Percentiles rank a stretch among this genome's conserved stretches.
phyloP scores from a whole-genome alignment of 495 filamentous ascomycete genomes.

The Trichoderma gamsii region DNA sequence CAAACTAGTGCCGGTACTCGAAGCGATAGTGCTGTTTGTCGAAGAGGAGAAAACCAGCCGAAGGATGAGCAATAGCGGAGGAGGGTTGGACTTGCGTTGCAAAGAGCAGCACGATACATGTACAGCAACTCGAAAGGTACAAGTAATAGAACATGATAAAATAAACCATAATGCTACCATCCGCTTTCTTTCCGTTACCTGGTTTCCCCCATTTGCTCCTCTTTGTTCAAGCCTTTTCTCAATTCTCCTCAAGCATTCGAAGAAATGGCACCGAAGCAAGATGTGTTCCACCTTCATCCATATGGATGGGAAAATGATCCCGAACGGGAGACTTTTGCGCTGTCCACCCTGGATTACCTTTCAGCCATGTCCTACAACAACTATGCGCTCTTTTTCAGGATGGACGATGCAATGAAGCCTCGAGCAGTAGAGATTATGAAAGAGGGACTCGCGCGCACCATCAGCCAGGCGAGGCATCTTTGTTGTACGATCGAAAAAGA shows the following conservation, averaged over 20 bases:
- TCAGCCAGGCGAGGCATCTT: conserved; percentile 38
- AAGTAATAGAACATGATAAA: no score
- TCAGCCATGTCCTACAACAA: conserved; percentile 28
- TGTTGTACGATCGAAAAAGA: conserved; percentile 40
- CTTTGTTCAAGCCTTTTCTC: neutral
- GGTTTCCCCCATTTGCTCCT: neutral
- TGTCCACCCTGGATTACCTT: conserved; percentile 33
- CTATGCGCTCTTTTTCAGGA: conserved; percentile 37
- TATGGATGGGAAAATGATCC: conserved; percentile 27
- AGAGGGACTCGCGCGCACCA: conserved; percentile 34
- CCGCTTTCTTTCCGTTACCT: neutral
- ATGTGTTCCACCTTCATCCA: conserved; percentile 25
- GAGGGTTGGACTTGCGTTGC: no score
- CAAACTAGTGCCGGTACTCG: neutral
- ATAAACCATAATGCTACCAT: no score
- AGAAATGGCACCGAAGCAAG: conserved; percentile 13
- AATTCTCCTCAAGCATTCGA: neutral
- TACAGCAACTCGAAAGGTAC: no score
- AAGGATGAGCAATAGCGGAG: neutral
- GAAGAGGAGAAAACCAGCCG: neutral
- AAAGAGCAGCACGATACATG: no score
- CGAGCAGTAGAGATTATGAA: conserved; percentile 27
- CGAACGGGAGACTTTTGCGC: conserved; percentile 22
- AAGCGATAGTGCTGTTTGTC: neutral
- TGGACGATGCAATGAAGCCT: conserved; percentile 30